Conservation (phyloP, 2,329 filamentous ascomycete genomes). For the Emericellopsis cladophorae region DNA sequence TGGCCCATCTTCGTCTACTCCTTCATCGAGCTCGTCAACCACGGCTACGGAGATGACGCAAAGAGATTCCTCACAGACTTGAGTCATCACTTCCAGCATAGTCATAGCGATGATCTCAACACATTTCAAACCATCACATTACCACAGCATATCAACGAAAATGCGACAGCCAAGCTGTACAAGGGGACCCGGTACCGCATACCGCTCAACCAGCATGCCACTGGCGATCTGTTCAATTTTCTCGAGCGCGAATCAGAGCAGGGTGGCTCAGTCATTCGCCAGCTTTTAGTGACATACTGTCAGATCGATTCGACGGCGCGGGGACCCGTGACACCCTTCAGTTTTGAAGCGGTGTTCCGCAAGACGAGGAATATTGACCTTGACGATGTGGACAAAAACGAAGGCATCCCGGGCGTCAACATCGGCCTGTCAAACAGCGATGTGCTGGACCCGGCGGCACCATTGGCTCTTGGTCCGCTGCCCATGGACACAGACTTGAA, state of each 20-base stretch:
- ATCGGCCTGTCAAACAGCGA: constrained; percentile 50
- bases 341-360: constrained; percentile 47
- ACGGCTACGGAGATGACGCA: constrained; percentile 60
- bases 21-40: constrained; percentile 65
- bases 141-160: constrained; percentile 66
- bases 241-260: constrained; percentile 76
- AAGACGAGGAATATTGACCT: constrained; percentile 47
- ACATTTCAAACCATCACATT: constrained; percentile 61
- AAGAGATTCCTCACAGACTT: constrained; percentile 61
- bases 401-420: constrained; percentile 51
- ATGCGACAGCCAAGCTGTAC: constrained; percentile 69
- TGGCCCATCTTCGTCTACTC: constrained; percentile 96
- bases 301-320: constrained; percentile 44
- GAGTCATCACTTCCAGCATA: constrained; percentile 56
- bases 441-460: constrained; percentile 39
- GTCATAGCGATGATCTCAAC: constrained; percentile 71
- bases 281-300: constrained; percentile 53
- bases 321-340: constrained; percentile 51
- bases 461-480: constrained; percentile 66
- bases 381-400: constrained; percentile 49
- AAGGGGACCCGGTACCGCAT: constrained; percentile 78
- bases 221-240: constrained; percentile 73
- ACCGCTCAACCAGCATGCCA: constrained; percentile 76
- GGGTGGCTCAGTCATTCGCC: constrained; percentile 66
- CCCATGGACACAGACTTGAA: constrained; percentile 75